phyloP scores from a whole-genome alignment of 768 basidiomycete genomes.

The Hygrophorus russula region DNA sequence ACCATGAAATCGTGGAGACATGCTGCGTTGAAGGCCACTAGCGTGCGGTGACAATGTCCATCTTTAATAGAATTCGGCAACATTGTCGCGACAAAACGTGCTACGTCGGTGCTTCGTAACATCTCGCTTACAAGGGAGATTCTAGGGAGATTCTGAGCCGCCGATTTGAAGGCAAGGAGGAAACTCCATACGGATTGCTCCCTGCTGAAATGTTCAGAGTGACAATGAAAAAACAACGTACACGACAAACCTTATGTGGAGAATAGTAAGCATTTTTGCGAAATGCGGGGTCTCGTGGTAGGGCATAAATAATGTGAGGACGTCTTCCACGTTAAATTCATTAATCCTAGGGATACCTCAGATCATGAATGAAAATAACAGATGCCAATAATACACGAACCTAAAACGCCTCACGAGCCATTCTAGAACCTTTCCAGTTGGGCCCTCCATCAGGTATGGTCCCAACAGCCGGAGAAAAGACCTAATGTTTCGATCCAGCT shows the following conservation, averaged over 20 bases:
- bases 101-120: conserved; percentile 56
- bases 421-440: conserved; percentile 77
- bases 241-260: conserved; percentile 55
- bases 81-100: conserved; percentile 59
- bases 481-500: conserved; percentile 51
- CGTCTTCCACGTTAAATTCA: conserved; percentile 79
- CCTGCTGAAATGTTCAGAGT: conserved; percentile 22
- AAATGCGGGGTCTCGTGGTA: conserved; percentile 95
- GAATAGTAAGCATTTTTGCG: conserved; percentile 81
- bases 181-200: conserved; percentile 55
- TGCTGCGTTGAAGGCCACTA: conserved; percentile 77
- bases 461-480: conserved; percentile 63
- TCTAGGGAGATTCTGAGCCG: conserved; percentile 66
- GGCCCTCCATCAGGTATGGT: conserved; percentile 70
- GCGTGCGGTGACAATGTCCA: conserved; percentile 46
- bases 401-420: conserved; percentile 93
- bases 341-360: conserved; percentile 49
- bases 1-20: conserved; percentile 72
- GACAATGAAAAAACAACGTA: neutral
- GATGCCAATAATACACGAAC: conserved; percentile 29
- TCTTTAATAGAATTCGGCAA: conserved; percentile 49
- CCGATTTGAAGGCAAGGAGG: conserved; percentile 64
- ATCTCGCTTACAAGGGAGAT: conserved; percentile 67
- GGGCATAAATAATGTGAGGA: conserved; percentile 79
- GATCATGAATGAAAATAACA: neutral